A percentile compares a stretch with the other conserved stretches of the same genome.
phyloP scores from a whole-genome alignment of 148 eudicot species.

The Cornus florida region DNA sequence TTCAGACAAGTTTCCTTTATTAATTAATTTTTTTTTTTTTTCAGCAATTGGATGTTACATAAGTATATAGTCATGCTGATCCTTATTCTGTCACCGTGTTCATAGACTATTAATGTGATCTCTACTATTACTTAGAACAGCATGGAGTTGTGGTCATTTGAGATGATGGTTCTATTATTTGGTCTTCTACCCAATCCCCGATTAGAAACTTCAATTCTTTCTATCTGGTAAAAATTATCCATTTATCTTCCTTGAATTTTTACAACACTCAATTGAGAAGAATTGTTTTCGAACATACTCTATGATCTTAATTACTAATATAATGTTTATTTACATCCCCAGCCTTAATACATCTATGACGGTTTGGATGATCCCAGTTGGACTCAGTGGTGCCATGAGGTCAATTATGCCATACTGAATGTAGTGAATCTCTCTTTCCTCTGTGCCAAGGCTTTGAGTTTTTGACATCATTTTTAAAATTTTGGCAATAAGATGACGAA shows the following conservation, averaged over 20 bases:
- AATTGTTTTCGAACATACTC: background rate
- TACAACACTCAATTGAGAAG: background rate
- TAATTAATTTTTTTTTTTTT: background rate
- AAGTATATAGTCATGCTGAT: background rate
- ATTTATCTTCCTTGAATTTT: background rate
- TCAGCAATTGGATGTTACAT: background rate
- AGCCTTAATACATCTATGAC: constrained; percentile 71
- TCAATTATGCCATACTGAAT: constrained; percentile 4
- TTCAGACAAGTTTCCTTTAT: background rate
- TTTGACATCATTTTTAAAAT: too few species aligned
- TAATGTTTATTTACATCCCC: constrained; percentile 7
- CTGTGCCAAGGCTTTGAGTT: background rate
- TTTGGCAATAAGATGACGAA: background rate
- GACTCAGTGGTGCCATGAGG: constrained; percentile 81
- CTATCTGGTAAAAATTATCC: constrained; percentile 48
- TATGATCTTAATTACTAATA: background rate
- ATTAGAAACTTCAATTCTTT: constrained; percentile 85
- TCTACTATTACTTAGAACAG: too few species aligned
- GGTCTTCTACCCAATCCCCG: constrained; percentile 58
- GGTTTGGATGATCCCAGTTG: constrained; percentile 83
- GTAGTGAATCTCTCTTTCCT: background rate
- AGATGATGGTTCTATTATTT: too few species aligned
- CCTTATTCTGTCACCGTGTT: background rate
- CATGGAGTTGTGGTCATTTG: too few species aligned
- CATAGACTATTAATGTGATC: too few species aligned